phyloP scores from a whole-genome alignment of 1,284 basidiomycete genomes.

The Rhodotorula sp. region DNA sequence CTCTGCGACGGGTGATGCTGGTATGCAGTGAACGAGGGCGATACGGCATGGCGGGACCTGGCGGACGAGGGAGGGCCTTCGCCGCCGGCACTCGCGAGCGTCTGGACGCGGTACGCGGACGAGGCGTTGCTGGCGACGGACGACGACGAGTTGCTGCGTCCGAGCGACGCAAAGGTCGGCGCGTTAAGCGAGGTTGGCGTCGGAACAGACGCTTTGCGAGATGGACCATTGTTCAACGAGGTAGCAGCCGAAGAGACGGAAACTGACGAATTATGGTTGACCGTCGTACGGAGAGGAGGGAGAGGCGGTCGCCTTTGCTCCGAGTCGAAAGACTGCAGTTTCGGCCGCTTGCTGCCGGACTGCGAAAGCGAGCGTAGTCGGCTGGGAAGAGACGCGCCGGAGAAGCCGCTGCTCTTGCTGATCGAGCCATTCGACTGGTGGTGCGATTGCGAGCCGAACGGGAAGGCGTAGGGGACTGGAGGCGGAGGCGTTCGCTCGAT shows the following conservation, averaged over 20 bases:
- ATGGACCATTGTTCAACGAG: not conserved
- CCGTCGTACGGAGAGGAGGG: slow-evolving; percentile 3
- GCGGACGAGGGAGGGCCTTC: slow-evolving; percentile 1
- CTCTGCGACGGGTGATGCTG: not conserved
- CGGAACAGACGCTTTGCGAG: slow-evolving; percentile 22
- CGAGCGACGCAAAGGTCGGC: slow-evolving; percentile 7
- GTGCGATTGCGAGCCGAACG: not conserved
- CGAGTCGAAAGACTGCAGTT: slow-evolving; percentile 27
- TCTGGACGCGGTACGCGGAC: not conserved
- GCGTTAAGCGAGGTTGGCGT: slow-evolving; percentile 22
- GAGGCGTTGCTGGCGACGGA: slow-evolving; percentile 11
- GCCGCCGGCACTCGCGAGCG: slow-evolving; percentile 14
- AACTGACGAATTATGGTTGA: not conserved
- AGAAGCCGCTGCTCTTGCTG: not conserved
- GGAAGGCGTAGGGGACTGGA: not conserved
- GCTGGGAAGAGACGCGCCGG: slow-evolving; percentile 10
- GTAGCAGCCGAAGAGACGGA: slow-evolving; percentile 6
- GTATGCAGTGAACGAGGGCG: not conserved
- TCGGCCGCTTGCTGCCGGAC: slow-evolving; percentile 44
- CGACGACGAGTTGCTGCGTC: slow-evolving; percentile 24
- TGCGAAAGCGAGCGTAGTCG: slow-evolving; percentile 46
- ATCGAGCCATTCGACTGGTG: not conserved
- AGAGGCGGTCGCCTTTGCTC: slow-evolving; percentile 13
- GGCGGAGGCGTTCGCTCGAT: not conserved
- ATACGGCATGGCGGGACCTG: not conserved